Percentiles rank a stretch among this genome's conserved stretches.
Conservation (phyloP, 2,329 filamentous ascomycete species). For the Cadophora sp. region DNA sequence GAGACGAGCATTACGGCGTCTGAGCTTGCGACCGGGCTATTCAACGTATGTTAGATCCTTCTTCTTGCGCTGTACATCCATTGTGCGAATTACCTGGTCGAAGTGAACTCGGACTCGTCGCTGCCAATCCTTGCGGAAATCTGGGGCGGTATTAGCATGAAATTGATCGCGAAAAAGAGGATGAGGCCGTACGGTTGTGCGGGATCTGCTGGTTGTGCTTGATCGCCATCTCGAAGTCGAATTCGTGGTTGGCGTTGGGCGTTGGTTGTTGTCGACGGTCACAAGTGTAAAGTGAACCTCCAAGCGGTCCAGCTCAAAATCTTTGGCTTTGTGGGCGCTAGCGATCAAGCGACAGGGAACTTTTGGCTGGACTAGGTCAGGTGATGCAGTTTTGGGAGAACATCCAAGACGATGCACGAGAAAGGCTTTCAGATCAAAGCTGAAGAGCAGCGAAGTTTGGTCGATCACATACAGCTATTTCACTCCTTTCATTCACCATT, state of each 20-base stretch:
- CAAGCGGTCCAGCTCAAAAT: slow-evolving; percentile 6
- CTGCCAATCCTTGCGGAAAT: slow-evolving; percentile 99
- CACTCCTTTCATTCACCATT: background rate
- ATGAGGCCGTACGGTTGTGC: slow-evolving; percentile 80
- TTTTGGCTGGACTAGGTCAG: background rate
- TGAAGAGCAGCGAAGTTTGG: too few relatives aligned
- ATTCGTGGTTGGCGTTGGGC: slow-evolving; percentile 39
- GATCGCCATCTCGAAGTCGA: slow-evolving; percentile 71
- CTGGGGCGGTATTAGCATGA: slow-evolving; percentile 55
- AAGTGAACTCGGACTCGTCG: slow-evolving; percentile 99
- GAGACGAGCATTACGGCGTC: slow-evolving; percentile 88
- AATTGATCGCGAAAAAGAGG: slow-evolving; percentile 38
- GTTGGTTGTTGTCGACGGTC: slow-evolving; percentile 30
- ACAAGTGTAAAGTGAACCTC: background rate
- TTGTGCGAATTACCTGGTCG: slow-evolving; percentile 81
- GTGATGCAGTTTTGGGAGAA: background rate
- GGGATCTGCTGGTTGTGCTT: slow-evolving; percentile 99
- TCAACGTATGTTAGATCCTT: slow-evolving; percentile 44
- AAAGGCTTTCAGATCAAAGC: too few relatives aligned
- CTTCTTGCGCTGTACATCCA: slow-evolving; percentile 27
- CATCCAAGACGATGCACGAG: too few relatives aligned
- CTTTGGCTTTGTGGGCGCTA: slow-evolving; percentile 12
- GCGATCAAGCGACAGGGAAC: slow-evolving; percentile 13
- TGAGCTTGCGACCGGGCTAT: slow-evolving; percentile 95
- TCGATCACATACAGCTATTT: too few relatives aligned